These are phyloP conservation scores for Saccharomyces eubayanus DNA, from an alignment of 805 yeast species.

Conservation along the genomic window DNA sequence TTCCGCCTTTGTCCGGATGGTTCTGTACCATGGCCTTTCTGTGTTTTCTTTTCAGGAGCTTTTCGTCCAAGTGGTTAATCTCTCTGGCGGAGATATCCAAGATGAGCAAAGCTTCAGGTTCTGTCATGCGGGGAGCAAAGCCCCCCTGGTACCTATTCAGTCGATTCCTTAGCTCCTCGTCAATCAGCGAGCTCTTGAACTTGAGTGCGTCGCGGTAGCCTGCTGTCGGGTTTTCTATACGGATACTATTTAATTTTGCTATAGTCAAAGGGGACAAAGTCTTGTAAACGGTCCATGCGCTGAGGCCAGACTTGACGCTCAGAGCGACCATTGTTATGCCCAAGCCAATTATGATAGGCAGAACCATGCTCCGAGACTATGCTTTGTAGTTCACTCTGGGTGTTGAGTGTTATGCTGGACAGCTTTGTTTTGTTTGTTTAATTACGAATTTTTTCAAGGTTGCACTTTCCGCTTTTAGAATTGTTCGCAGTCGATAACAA, in stretches of 20 bases:
- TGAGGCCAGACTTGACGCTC: conserved; percentile 21
- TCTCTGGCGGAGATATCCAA: conserved; percentile 51
- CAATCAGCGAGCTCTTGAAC: conserved; percentile 13
- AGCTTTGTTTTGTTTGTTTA: not conserved
- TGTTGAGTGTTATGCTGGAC: not conserved
- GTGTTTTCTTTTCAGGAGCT: conserved; percentile 66
- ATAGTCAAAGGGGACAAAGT: conserved; percentile 22
- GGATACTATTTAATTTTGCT: conserved; percentile 24
- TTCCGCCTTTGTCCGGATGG: conserved; percentile 94
- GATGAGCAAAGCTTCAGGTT: conserved; percentile 60
- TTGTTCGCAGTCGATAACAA: not conserved
- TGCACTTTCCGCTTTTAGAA: not conserved
- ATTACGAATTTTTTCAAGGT: not conserved
- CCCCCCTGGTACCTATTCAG: conserved; percentile 45
- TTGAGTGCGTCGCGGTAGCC: conserved; percentile 7
- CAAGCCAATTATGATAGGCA: conserved; percentile 26
- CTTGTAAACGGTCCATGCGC: conserved; percentile 27
- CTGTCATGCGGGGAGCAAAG: conserved; percentile 56
- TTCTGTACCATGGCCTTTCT: conserved; percentile 78
- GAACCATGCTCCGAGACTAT: conserved; percentile 17
- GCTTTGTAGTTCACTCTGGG: not conserved
- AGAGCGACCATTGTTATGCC: conserved; percentile 25
- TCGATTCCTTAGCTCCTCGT: conserved; percentile 6
- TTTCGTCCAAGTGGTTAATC: conserved; percentile 40
- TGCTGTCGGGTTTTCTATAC: conserved; percentile 5